phyloP scores from a whole-genome alignment of 1,284 basidiomycete species.

The Testicularia cyperi region DNA sequence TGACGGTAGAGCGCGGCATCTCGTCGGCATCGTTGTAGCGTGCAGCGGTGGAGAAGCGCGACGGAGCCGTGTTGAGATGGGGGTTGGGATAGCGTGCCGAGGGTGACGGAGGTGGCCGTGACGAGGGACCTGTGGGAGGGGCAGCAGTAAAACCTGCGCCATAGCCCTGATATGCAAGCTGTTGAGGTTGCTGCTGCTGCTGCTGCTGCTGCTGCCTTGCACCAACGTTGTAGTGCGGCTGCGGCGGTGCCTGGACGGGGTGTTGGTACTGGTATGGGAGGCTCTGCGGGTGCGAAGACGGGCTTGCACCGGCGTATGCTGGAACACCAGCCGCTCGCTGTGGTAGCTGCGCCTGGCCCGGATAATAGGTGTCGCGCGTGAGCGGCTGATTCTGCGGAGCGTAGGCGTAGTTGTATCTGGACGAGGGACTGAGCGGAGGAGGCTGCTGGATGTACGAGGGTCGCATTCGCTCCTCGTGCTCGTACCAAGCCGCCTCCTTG shows the following conservation, averaged over 20 bases:
- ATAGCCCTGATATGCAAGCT: no score
- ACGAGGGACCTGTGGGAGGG: background rate
- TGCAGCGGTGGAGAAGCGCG: conserved; percentile 23
- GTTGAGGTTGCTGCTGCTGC: conserved; percentile 13
- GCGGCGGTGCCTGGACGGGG: background rate
- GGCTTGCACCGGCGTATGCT: background rate
- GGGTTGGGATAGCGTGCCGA: conserved; percentile 34
- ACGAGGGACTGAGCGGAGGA: conserved; percentile 14
- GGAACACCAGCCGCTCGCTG: background rate
- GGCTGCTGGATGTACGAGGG: conserved; percentile 51
- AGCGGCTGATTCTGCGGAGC: conserved; percentile 1
- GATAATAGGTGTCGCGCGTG: background rate
- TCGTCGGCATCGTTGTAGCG: conserved; percentile 17
- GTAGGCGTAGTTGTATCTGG: conserved; percentile 13
- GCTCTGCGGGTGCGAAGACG: no score
- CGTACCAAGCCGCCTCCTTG: conserved; percentile 53
- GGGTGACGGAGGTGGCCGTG: conserved; percentile 24
- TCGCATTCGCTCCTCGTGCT: conserved; percentile 49
- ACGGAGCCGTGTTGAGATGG: conserved; percentile 26
- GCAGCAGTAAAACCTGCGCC: no score
- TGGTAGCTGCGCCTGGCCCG: background rate
- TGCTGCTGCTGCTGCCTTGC: conserved; percentile 3
- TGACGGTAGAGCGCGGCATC: conserved; percentile 18
- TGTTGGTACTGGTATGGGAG: background rate
- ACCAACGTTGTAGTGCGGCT: background rate